Evolutionary conservation across 2,329 filamentous ascomycete species (phyloP), one percentile per base, ranked within the genome.

Genomic region (Sporothrix pseudoabietina): DNA sequence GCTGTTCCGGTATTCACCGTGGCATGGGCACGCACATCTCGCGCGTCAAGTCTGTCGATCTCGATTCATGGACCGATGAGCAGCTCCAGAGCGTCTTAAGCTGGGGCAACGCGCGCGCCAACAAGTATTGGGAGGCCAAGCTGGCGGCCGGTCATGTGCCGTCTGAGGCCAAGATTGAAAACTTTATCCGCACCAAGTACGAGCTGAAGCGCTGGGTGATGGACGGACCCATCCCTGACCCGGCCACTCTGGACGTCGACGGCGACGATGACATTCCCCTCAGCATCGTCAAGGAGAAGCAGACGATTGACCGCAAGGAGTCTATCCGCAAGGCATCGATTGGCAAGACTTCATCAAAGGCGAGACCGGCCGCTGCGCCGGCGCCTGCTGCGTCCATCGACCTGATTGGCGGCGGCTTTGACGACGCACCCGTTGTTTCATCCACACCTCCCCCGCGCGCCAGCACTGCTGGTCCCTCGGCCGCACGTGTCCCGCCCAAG

Each of bases 151-250:
- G 94, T 74, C 96, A 99, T 82, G 90, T 95, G 65, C 96, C 96
- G 0, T 97, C 95, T 30, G 97, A 99, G 85, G 89, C 92, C 77
- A 99, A 99, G 87, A 98, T 99, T 78, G 96, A 99, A 87, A 99
- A 98, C 86, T 99, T 99, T 80, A 98, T 99, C 79, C 91, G 96
- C 77, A 99, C 97, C 73, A 99, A 99, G 83, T 99, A 99, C 82
- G 96, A 99, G 82, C 92, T 96, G 71, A 98, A 97, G 88, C 88
- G 97, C 84, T 99, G 96, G 96, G 92, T 94, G n/a, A 98, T 98
- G 94, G 96, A 99, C 75, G 96, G 96, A 1, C 90, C 90, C 5
- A 95, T 97, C 80, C 97, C 97, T 5, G 94, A 98, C 80, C 96
- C 97, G n/a, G 87, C 93, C 3, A 93, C 92, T 1, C 83, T 99